Base-by-base conservation (phyloP, 495 filamentous ascomycete genomes). In the Penicillium cinerascens region DNA sequence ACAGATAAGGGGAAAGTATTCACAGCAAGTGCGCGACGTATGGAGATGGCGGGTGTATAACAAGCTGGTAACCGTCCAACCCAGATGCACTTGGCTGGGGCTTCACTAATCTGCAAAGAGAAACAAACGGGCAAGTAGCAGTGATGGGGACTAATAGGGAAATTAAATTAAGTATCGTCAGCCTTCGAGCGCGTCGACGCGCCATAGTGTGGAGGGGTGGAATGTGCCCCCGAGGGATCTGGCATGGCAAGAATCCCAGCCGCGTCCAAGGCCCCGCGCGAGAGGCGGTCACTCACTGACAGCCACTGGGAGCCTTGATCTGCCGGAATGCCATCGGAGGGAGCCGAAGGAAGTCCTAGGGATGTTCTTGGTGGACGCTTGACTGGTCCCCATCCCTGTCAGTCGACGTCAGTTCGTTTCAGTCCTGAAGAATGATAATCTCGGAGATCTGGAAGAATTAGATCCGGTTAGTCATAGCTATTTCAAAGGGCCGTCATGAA, bases 101-200 rank as follows among this genome's bases (percentile, higher is more conserved):
- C 13, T 37, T 55, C 51, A 62, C 42, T 18, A 42, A 51, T 47
- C 11, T 40, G 15, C 11, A 20, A 35, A 29, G 20, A 44, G 44
- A 47, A 54, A 39, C 36, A 29, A 37, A 44, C 42, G 46, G 45
- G 16, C 49, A n/a, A 22, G 41, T 47, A 21, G 39, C 51, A 37
- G 6, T 21, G 21, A 11, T 18, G 27, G 9, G 44, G 52, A 61
- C 58, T 60, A 55, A 64, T 60, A 55, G 47, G 37, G 56, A 51
- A 58, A 54, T 53, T 49, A 52, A 54, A 64, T 49, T 39, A 47
- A 40, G 29, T 44, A 39, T 39, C 37, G 16, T 29, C 17, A 18
- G 50, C 35, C 53, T 47, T 27, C 21, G 46, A 54, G 48, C 66
- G 64, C 66, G 66, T 69, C 63, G 61, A 69, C 64, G 63, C 63